A percentile compares a stretch with the other conserved stretches of the same genome.
Conservation (phyloP, 306 rosid species). For the Citrullus mucosospermus region DNA sequence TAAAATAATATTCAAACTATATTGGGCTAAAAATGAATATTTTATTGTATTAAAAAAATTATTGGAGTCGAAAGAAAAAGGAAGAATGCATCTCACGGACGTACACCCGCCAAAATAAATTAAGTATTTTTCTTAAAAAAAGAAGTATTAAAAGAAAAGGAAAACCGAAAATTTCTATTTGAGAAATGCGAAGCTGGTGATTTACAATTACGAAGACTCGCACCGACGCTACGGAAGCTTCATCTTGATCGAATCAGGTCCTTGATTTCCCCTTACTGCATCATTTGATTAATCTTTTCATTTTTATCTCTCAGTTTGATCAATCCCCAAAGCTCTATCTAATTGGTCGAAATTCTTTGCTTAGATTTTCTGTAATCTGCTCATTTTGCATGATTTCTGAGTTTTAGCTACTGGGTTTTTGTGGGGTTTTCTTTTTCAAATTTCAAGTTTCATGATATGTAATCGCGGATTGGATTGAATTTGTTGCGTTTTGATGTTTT, state of each 20-base stretch:
- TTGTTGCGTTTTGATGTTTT: background rate
- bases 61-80: background rate
- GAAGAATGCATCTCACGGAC: background rate
- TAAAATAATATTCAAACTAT: no score
- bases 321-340: background rate
- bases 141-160: background rate
- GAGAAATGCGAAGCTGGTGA: slow-evolving; percentile 23
- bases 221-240: slow-evolving; percentile 24
- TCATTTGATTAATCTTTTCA: background rate
- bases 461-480: slow-evolving; percentile 3
- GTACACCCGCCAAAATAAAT: slow-evolving; percentile 7
- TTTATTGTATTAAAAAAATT: background rate
- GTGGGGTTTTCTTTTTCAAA: background rate
- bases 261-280: background rate
- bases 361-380: background rate
- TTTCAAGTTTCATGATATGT: background rate
- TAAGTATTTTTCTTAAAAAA: background rate
- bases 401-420: background rate
- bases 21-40: no score
- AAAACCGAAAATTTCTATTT: slow-evolving; percentile 1
- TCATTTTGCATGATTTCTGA: background rate
- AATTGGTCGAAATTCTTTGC: background rate
- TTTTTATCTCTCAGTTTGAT: background rate
- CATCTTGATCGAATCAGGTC: slow-evolving; percentile 64
- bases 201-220: slow-evolving; percentile 29